Evolutionary conservation across 768 basidiomycete genomes (phyloP), one percentile per base, ranked within the genome.

Genomic region (Psilocybe tampanensis): DNA sequence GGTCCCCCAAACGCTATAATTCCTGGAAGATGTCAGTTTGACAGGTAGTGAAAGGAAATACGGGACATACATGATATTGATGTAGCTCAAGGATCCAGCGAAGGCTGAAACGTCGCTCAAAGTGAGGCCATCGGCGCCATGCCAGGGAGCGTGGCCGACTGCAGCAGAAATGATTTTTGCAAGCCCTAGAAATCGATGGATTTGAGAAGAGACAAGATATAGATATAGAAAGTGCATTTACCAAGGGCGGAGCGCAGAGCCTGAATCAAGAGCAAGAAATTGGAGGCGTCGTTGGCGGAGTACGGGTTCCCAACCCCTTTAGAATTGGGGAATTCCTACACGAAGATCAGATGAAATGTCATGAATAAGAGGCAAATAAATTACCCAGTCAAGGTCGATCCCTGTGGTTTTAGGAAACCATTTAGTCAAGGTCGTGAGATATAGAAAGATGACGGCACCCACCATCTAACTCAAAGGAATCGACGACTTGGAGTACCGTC

Each of bases 301-400:
- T 80, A 72, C 2, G 78, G 77, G 66, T 92, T 89, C 19, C 86
- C 85, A 7, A 76, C 75, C 13, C 88, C 89, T 0, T 70, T 62
- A 7, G 78, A 74, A 56, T 85, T 86, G 11, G 89, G 89, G 67
- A 89, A 90, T 76, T 90, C 89, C 85, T 85, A 49, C n/a, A 19
- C 2, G 11, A 17, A n/a, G 8, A 36, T 12, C 17, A 41, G 8
- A 49, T 7, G 39, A 41, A 18, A 47, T 17, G 12, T 17, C 21
- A 55, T 22, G 34, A 26, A 45, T 17, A 44, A 24, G 41, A 47
- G n/a, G 22, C 29, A 41, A 15, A 15, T 39, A 59, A 43, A 13
- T 11, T 56, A 79, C 80, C 86, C 87, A 88, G 63, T 88, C 86
- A 42, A 91, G 69, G 56, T 76, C 74, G 51, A 79, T 64, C 1